These are phyloP conservation scores for Nothophytophthora sp. DNA, from an alignment of 352 stramenopile species.

Conservation along the genomic window DNA sequence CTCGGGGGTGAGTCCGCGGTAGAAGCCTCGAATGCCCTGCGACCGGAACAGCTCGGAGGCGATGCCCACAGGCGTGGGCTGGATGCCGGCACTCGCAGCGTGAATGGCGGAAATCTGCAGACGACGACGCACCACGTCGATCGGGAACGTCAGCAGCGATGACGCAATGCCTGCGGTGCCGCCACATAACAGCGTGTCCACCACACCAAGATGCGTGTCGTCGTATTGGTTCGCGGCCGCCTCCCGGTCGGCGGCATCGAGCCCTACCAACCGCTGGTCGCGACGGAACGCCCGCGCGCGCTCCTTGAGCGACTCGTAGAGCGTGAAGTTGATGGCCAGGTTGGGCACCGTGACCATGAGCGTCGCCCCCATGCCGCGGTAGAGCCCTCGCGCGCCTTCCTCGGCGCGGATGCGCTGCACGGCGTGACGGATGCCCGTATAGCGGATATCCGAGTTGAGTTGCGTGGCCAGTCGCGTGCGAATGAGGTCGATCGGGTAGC, in stretches of 20 bases:
- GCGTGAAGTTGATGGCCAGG: slow-evolving; percentile 95
- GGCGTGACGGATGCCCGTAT: slow-evolving; percentile 92
- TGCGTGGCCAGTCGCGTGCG: slow-evolving; percentile 94
- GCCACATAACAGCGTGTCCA: slow-evolving; percentile 92
- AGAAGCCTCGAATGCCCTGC: slow-evolving; percentile 83
- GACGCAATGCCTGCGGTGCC: slow-evolving; percentile 90
- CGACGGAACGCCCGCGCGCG: slow-evolving; percentile 79
- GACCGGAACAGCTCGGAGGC: slow-evolving; percentile 65
- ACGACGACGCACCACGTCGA: slow-evolving; percentile 93
- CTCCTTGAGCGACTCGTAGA: slow-evolving; percentile 95
- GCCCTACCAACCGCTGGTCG: slow-evolving; percentile 29
- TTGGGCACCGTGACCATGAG: slow-evolving; percentile 96
- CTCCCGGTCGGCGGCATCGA: slow-evolving; percentile 28
- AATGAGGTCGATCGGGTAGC: slow-evolving; percentile 97
- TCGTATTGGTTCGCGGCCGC: slow-evolving; percentile 23
- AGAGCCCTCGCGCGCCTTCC: slow-evolving; percentile 92
- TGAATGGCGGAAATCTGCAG: slow-evolving; percentile 95
- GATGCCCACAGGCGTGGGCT: slow-evolving; percentile 74
- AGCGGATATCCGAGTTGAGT: slow-evolving; percentile 88
- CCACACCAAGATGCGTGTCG: slow-evolving; percentile 41
- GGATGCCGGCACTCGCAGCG: slow-evolving; percentile 61
- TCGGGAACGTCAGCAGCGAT: slow-evolving; percentile 94
- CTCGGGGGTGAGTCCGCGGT: slow-evolving; percentile 92
- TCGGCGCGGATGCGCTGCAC: slow-evolving; percentile 91
- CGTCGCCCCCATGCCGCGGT: slow-evolving; percentile 92